Evolutionary conservation across 2,329 filamentous ascomycete genomes (phyloP), one percentile per base, ranked within the genome.

Genomic region (Colletotrichum orbiculare): DNA sequence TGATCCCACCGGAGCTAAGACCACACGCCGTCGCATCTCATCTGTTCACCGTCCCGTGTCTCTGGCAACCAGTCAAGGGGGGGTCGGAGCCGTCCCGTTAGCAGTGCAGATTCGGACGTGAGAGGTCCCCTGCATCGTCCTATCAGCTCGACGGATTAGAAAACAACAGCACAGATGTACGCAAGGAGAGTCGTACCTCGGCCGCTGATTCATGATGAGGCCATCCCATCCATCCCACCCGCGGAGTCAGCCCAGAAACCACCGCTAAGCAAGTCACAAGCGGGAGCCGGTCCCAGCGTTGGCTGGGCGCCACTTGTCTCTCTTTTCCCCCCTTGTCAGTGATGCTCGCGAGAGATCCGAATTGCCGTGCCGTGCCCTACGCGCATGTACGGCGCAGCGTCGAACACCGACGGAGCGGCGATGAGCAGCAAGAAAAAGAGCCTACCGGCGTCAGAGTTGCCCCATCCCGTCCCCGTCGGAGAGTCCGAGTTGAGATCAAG

Each of bases 71-170:
- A 49, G 49, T 49, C 61, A 61, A 57, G 52, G 43, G 34, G 52
- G 17, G 17, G 17, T 42, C 38, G n/a, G 9, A 11, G 15, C 25
- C 49, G 37, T 41, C 38, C 35, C 43, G 45, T 34, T 17, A 47
- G 15, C 38, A 33, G 17, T 45, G 45, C 38, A 43, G 17, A 46
- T 11, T 38, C 61, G 61, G 50, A 50, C 11, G 55, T 52, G 46
- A 45, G 5, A 25, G 12, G 6, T 33, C 33, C 46, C 25, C 11
- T 58, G 42, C 46, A 37, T 13, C 9, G 25, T 25, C 46, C 25
- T 55, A 47, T 55, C 42, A 55, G 15, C 8, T 11, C 12, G 8
- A 12, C 37, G 17, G 37, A 43, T 54, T 25, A 54, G 48, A 53
- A 53, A 57, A 41, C 25, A 25, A 25, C 3, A 25, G 4, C 25